phyloP scores from a whole-genome alignment of 2,329 filamentous ascomycete genomes.

The Coleophoma cylindrospora region DNA sequence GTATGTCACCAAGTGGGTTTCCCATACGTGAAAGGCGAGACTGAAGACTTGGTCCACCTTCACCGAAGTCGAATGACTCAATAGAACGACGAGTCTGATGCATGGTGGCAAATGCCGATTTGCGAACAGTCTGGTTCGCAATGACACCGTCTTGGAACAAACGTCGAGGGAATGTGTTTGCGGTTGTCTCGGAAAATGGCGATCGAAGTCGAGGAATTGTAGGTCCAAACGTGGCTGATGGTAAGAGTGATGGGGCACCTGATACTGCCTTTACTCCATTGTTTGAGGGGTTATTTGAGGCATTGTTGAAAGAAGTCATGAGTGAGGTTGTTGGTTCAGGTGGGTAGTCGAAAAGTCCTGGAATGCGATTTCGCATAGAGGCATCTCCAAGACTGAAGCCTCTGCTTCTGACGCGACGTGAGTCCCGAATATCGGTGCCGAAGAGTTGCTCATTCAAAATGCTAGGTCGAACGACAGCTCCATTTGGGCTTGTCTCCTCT shows the following conservation, averaged over 20 bases:
- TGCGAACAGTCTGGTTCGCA: conserved; percentile 27
- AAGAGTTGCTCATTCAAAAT: conserved; percentile 26
- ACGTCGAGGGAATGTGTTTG: conserved; percentile 58
- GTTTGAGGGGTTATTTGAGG: not conserved
- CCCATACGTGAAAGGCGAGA: conserved; percentile 21
- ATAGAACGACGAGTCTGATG: conserved; percentile 37
- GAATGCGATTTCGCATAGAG: conserved; percentile 11
- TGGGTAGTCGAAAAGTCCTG: conserved; percentile 14
- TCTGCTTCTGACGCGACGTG: conserved; percentile 24
- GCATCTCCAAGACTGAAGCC: conserved; percentile 28
- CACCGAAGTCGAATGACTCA: conserved; percentile 24
- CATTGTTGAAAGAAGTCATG: not conserved
- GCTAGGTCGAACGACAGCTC: conserved; percentile 18
- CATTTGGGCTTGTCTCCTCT: conserved; percentile 19
- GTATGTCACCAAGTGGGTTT: conserved; percentile 20
- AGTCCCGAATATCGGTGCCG: conserved; percentile 15
- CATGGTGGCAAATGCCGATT: conserved; percentile 50
- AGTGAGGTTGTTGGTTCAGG: conserved; percentile 3
- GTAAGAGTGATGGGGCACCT: conserved; percentile 24
- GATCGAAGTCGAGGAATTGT: conserved; percentile 46
- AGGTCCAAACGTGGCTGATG: conserved; percentile 26
- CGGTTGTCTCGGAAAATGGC: conserved; percentile 45
- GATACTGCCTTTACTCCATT: not conserved
- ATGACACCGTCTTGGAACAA: conserved; percentile 32
- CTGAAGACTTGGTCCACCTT: conserved; percentile 16